Evolutionary conservation across 305 asterid species (phyloP).

Genomic region (Fraxinus xanthoxyloides): DNA sequence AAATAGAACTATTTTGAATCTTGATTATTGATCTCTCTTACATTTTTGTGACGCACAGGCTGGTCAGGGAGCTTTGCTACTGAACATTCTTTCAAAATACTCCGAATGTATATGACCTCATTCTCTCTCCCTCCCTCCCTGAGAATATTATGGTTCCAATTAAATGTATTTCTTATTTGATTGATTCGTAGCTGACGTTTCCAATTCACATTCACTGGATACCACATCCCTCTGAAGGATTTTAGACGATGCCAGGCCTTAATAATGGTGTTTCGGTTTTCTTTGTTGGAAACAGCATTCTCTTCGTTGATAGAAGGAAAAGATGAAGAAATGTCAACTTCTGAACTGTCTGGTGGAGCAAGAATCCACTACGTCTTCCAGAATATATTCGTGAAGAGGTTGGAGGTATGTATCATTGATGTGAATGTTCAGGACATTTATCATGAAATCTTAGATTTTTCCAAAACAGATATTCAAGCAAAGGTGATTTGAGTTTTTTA

Average conservation of each 20-base stretch:
- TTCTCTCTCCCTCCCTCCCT: not conserved
- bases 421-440: slow-evolving; percentile 15
- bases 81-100: slow-evolving; percentile 27
- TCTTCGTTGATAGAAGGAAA: slow-evolving; percentile 97
- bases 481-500: not conserved
- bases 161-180: slow-evolving; percentile 2
- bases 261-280: slow-evolving; percentile 11
- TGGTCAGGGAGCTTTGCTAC: slow-evolving; percentile 21
- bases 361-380: slow-evolving; percentile 89
- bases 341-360: slow-evolving; percentile 94
- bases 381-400: slow-evolving; percentile 73
- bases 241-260: not conserved
- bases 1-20: not conserved
- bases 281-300: slow-evolving; percentile 63
- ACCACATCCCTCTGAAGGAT: not conserved
- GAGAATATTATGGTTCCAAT: not conserved
- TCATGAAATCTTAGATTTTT: slow-evolving; percentile 6
- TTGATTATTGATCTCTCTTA: not conserved
- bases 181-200: not conserved
- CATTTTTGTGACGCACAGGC: slow-evolving; percentile 10
- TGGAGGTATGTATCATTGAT: slow-evolving; percentile 63
- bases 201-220: not conserved
- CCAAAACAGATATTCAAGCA: not conserved
- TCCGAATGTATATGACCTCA: slow-evolving; percentile 16
- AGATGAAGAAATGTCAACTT: slow-evolving; percentile 78